These are phyloP conservation scores for Pyrenophora teres DNA, from an alignment of 2,329 filamentous ascomycete species.

Conservation along the genomic window DNA sequence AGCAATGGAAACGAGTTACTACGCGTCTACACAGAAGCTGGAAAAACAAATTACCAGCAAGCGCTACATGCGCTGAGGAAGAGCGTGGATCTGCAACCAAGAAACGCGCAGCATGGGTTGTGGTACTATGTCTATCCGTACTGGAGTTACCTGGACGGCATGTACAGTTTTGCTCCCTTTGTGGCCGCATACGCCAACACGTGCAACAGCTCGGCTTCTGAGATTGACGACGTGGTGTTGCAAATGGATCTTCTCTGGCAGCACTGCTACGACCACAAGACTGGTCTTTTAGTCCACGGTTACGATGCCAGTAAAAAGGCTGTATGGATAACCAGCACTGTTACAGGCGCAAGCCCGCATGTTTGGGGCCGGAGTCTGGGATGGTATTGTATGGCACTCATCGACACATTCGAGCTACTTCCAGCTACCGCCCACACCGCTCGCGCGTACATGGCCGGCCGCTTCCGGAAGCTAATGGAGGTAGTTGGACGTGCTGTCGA, in stretches of 20 bases:
- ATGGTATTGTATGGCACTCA: constrained; percentile 60
- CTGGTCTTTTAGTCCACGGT: constrained; percentile 58
- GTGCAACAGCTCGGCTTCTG: not conserved
- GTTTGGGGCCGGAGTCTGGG: constrained; percentile 61
- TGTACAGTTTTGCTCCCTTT: constrained; percentile 57
- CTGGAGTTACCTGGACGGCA: constrained; percentile 60
- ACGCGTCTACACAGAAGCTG: constrained; percentile 15
- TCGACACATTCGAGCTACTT: constrained; percentile 56
- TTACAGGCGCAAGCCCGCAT: constrained; percentile 57
- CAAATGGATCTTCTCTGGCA: constrained; percentile 50
- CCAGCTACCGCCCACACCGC: not conserved
- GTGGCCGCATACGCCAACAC: constrained; percentile 33
- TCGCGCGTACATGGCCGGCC: not conserved
- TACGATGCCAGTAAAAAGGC: constrained; percentile 58
- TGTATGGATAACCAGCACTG: constrained; percentile 55
- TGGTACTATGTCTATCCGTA: constrained; percentile 55
- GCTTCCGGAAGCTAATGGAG: constrained; percentile 16
- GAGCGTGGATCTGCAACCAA: constrained; percentile 35
- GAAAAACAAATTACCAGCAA: constrained; percentile 19
- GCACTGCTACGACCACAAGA: constrained; percentile 49
- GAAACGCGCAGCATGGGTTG: constrained; percentile 35
- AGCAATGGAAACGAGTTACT: constrained; percentile 36
- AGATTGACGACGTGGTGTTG: constrained; percentile 18
- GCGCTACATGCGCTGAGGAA: constrained; percentile 18
- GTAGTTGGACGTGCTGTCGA: constrained; percentile 46